Evolutionary conservation across 2,329 filamentous ascomycete species (phyloP).

Genomic region (Epichloe gansuensis): DNA sequence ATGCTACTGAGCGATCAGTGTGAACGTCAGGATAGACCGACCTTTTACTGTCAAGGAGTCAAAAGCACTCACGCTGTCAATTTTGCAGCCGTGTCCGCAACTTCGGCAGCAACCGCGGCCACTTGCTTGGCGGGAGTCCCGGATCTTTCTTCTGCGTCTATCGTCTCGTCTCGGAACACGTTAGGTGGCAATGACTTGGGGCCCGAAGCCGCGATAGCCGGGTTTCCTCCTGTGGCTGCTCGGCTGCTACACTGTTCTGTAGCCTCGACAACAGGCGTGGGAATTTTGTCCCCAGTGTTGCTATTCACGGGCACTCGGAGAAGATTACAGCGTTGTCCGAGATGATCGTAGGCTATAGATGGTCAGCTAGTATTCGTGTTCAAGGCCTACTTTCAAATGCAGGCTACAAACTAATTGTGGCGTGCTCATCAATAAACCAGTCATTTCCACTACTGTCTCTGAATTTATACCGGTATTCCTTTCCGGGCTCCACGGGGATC

Average conservation of each 20-base stretch:
- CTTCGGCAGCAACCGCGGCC: conserved; percentile 31
- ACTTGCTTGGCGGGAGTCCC: conserved; percentile 29
- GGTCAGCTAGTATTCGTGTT: neutral
- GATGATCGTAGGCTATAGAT: conserved; percentile 3
- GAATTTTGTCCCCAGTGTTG: neutral
- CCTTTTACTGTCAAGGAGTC: neutral
- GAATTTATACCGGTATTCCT: conserved; percentile 65
- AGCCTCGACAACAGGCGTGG: conserved; percentile 6
- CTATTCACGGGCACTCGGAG: conserved; percentile 11
- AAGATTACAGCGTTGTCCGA: conserved; percentile 9
- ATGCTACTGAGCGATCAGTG: conserved; percentile 9
- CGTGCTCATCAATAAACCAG: conserved; percentile 56
- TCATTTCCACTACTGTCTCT: conserved; percentile 53
- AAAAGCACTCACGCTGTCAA: conserved; percentile 17
- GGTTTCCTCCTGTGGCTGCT: neutral
- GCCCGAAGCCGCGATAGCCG: neutral
- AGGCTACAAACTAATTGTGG: conserved; percentile 39
- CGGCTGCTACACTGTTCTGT: conserved; percentile 2
- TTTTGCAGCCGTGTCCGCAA: conserved; percentile 28
- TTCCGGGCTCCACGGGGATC: conserved; percentile 41
- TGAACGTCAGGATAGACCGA: conserved; percentile 8
- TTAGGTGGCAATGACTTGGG: conserved; percentile 5
- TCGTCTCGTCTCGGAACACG: conserved; percentile 14
- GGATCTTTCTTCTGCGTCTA: conserved; percentile 14
- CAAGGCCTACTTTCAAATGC: neutral